These are phyloP conservation scores for Claviceps capensis DNA, from an alignment of 2,329 filamentous ascomycete species.

Conservation along the genomic window DNA sequence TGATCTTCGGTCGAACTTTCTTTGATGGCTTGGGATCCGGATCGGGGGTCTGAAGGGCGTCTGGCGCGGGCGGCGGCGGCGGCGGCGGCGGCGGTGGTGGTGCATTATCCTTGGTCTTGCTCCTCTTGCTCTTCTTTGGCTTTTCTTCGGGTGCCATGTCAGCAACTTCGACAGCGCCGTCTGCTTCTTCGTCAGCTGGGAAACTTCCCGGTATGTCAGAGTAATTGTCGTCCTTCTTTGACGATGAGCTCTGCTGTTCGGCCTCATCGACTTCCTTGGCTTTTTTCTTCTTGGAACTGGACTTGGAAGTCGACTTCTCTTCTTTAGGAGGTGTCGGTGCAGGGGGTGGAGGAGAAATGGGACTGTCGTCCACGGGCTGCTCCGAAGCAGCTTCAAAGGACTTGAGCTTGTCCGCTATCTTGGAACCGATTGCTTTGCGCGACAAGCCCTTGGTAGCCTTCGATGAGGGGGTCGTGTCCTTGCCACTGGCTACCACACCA, in stretches of 20 bases:
- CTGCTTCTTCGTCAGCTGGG: conserved; percentile 36
- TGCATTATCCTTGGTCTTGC: conserved; percentile 12
- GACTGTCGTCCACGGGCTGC: conserved; percentile 16
- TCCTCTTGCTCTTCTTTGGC: conserved; percentile 23
- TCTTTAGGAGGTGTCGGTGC: conserved; percentile 22
- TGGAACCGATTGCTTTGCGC: conserved; percentile 35
- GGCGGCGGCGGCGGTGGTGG: conserved; percentile 29
- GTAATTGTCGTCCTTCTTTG: conserved; percentile 17
- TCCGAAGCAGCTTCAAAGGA: conserved; percentile 36
- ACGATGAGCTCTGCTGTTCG: conserved; percentile 17
- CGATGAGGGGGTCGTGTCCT: conserved; percentile 27
- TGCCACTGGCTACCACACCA: conserved; percentile 18
- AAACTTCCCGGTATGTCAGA: conserved; percentile 37
- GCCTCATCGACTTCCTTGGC: conserved; percentile 21
- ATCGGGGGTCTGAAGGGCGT: conserved; percentile 34
- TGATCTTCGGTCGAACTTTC: conserved; percentile 67
- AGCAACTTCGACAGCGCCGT: conserved; percentile 36
- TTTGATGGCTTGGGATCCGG: conserved; percentile 47
- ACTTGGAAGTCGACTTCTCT: conserved; percentile 18
- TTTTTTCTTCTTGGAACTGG: conserved; percentile 27
- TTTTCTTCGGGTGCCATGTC: conserved; percentile 32
- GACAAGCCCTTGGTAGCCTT: conserved; percentile 21
- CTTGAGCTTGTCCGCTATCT: conserved; percentile 43
- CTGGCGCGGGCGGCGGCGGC: conserved; percentile 33
- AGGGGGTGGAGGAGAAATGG: conserved; percentile 19